Evolutionary conservation across 208 protist species (phyloP), one percentile per base, ranked within the genome.

Genomic region (Leishmania tropica): DNA sequence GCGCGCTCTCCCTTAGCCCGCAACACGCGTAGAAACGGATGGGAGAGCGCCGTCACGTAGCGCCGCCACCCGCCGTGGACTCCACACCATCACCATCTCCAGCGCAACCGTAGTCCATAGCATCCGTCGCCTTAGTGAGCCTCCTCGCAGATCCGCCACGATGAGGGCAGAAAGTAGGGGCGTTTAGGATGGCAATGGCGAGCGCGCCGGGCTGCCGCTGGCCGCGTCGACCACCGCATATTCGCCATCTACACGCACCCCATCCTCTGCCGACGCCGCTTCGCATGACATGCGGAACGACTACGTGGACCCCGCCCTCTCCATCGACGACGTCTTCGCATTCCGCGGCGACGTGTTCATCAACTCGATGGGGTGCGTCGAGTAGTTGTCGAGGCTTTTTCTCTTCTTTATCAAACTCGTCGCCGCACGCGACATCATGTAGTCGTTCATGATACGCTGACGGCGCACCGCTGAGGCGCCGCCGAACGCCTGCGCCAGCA

Each of bases 341-440:
- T 85, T 85, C 51, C 80, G 84, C 83, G 71, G 81, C 35, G 81
- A 74, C 21, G 85, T 81, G 76, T 95, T 96, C 93, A 95, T 94
- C 24, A 96, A 79, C 85, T 94, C 93, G 19, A 94, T 83, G 7
- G 93, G 93, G 81, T 96, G 93, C 17, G 82, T 93, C 10, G 88
- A 89, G 85, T 92, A 92, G 85, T 77, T 86, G 75, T 89, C 86
- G 15, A 92, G 64, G 54, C 88, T 81, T 2, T 78, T 79, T n/a
- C 81, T 75, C 45, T 78, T 86, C 48, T 73, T 45, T 10, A 94
- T 45, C 31, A 87, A 87, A 64, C 64, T 79, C 8, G 78, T 47
- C 28, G 88, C 88, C 19, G 84, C 79, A 31, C 78, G 79, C 1
- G 71, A 56, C 78, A 88, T 76, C 10, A 68, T 45, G 40, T 85